phyloP scores from a whole-genome alignment of 1,284 basidiomycete genomes.

The Bjerkandera adusta region DNA sequence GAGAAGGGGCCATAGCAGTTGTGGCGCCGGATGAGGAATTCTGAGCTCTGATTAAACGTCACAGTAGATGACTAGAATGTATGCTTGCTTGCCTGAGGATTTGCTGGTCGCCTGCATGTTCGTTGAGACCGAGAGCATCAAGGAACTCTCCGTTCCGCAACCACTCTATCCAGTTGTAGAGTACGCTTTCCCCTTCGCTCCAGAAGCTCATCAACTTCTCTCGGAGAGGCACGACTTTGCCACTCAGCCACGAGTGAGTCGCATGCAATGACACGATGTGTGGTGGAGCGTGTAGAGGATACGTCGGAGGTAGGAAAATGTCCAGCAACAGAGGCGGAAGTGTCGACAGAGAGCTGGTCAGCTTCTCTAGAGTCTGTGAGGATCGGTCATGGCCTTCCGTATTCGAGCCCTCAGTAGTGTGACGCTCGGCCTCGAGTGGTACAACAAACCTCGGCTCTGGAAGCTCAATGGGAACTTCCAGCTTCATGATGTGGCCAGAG shows the following conservation, averaged over 20 bases:
- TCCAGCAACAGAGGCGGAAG: slow-evolving; percentile 65
- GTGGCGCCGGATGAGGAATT: slow-evolving; percentile 54
- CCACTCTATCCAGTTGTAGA: slow-evolving; percentile 72
- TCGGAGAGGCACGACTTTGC: slow-evolving; percentile 33
- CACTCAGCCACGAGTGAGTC: slow-evolving; percentile 59
- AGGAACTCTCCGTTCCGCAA: slow-evolving; percentile 65
- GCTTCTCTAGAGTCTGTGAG: slow-evolving; percentile 25
- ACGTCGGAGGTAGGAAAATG: slow-evolving; percentile 51
- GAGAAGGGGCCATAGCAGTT: slow-evolving; percentile 47
- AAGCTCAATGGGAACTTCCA: slow-evolving; percentile 66
- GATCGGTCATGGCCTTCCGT: no score
- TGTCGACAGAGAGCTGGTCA: slow-evolving; percentile 33
- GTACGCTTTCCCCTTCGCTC: slow-evolving; percentile 54
- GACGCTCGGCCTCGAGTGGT: slow-evolving; percentile 23
- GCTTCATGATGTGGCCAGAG: slow-evolving; percentile 39
- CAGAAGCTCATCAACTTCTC: slow-evolving; percentile 49
- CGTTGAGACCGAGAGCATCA: slow-evolving; percentile 33
- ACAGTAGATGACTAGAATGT: neutral
- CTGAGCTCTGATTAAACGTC: slow-evolving; percentile 31
- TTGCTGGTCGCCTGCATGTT: slow-evolving; percentile 25
- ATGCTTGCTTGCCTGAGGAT: slow-evolving; percentile 47
- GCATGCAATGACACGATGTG: slow-evolving; percentile 52
- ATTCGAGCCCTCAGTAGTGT: slow-evolving; percentile 8
- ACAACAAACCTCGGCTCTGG: slow-evolving; percentile 30
- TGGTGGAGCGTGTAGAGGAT: slow-evolving; percentile 56